Evolutionary conservation across 1,284 basidiomycete genomes (phyloP), one percentile per base, ranked within the genome.

Genomic region (Ustilago xerochloae): DNA sequence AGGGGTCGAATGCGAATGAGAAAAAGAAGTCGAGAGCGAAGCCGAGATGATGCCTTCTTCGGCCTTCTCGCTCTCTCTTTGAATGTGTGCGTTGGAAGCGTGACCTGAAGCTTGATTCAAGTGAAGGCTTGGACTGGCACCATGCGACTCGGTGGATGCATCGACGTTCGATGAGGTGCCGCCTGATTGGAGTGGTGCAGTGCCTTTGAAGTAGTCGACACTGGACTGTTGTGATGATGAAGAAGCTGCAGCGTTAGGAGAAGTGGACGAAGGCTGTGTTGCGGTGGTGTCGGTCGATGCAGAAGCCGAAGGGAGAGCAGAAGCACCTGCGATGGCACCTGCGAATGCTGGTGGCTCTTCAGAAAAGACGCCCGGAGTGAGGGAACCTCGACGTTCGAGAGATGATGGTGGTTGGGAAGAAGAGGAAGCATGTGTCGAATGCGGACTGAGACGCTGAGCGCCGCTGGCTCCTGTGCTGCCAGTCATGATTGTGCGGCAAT

Each of bases 1-100:
- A 43, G 43, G 24, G 15, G 36, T 38, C 6, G 59, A n/a, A n/a
- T 30, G 30, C 10, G 50, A 28, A 24, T 55, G 63, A 1, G 63
- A 39, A 15, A 43, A 38, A 6, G 72, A 50, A 15, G 53, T 54
- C 30, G 72, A 53, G 16, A 67, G 50, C 38, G 71, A 63, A 7
- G 75, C 71, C 32, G 75, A 62, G 39, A 77, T 69, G 55, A 77
- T 64, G 18, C 48, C 63, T 15, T 50, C 48, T 49, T 77, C 75
- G 3, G 67, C 55, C 33, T 67, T 64, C 28, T 76, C 38, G 35
- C 60, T 63, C 13, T 77, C 52, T 2, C 59, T 30, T 16, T 70
- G 56, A 20, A 60, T 36, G n/a, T 70, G 57, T 6, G 1, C 30
- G 50, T 10, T 26, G 1, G 53, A 28, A n/a, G 48, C n/a, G 13